Base-by-base conservation (phyloP, 352 stramenopile species). In the Globisporangium irregulare region DNA sequence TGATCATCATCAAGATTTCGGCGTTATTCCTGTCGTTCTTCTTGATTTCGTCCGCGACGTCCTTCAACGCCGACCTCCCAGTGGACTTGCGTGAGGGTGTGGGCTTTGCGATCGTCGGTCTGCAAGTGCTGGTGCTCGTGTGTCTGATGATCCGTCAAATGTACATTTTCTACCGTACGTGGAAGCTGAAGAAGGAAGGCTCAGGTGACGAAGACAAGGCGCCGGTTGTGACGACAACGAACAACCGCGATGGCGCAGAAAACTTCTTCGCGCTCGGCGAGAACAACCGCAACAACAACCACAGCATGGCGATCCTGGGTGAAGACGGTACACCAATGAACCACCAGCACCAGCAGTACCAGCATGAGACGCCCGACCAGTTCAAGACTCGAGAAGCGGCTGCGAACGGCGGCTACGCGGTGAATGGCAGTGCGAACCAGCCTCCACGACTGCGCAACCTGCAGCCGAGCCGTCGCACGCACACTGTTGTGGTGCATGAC, bases 1-100 rank as follows among this genome's bases (percentile, higher is more conserved):
- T 96, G 71, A 94, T 91, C 63, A 90, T 96, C 64, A 92, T 96
- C 75, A 96, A 96, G 83, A 94, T 94, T 66, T 92, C 86, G 67
- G 85, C 81, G 57, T 76, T 96, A 0, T 91, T 89, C 58, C 65
- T 96, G 18, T 91, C 83, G 68, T 85, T 93, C 62, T 94, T 96
- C 66, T 70, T 96, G 3, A 73, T 94, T 18, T 91, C 82, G 22
- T 87, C 81, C 41, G 82, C 84, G 51, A 89, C 86, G 20, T 82
- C 73, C 43, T 87, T 92, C 51, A 88, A 84, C 3, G 60, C 80
- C 51, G 83, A 84, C 48, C 84, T 95, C 48, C 87, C 87, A 5
- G 74, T 91, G 29, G 81, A 92, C 43, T 69, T 93, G 51, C 87
- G 86, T 43, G 77, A 93, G 43, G 84, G 84, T 59, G 82, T 95